These are phyloP conservation scores for Ramaria sp. DNA, from an alignment of 768 basidiomycete genomes.

Conservation along the genomic window DNA sequence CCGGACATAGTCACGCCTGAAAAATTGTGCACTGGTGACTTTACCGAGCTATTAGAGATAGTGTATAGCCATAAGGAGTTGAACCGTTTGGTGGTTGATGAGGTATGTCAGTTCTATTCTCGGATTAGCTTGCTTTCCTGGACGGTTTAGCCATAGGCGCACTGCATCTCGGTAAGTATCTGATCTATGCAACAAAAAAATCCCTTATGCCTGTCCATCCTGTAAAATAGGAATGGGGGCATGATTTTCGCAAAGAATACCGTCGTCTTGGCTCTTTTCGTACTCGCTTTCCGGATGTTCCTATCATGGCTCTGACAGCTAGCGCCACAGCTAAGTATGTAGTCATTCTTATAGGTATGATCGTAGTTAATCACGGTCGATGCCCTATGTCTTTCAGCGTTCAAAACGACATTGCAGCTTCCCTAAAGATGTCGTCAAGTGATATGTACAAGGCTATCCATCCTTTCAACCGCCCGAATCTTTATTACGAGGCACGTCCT, in stretches of 20 bases:
- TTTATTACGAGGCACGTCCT: constrained; percentile 66
- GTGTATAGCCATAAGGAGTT: constrained; percentile 47
- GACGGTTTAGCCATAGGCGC: constrained; percentile 37
- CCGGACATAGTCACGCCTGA: constrained; percentile 60
- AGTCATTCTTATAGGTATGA: constrained; percentile 3
- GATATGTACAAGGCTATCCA: constrained; percentile 56
- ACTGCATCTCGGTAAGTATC: constrained; percentile 66
- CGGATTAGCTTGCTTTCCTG: not conserved
- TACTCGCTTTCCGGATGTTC: constrained; percentile 51
- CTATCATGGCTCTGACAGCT: constrained; percentile 83
- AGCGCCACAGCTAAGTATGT: constrained; percentile 64
- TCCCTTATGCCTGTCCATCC: not conserved
- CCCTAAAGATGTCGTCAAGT: constrained; percentile 46
- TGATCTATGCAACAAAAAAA: not conserved
- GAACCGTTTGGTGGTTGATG: constrained; percentile 71
- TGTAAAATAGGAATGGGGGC: constrained; percentile 66
- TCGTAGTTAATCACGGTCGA: not conserved
- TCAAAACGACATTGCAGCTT: constrained; percentile 60
- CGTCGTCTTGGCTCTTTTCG: constrained; percentile 63
- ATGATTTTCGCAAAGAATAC: constrained; percentile 70
- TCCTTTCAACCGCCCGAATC: constrained; percentile 71
- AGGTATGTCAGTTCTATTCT: constrained; percentile 32
- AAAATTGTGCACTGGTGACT: constrained; percentile 45
- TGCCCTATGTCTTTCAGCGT: constrained; percentile 36
- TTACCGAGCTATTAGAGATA: constrained; percentile 37